Evolutionary conservation across 2,329 filamentous ascomycete species (phyloP).

Genomic region (Colletotrichum chrysophilum): DNA sequence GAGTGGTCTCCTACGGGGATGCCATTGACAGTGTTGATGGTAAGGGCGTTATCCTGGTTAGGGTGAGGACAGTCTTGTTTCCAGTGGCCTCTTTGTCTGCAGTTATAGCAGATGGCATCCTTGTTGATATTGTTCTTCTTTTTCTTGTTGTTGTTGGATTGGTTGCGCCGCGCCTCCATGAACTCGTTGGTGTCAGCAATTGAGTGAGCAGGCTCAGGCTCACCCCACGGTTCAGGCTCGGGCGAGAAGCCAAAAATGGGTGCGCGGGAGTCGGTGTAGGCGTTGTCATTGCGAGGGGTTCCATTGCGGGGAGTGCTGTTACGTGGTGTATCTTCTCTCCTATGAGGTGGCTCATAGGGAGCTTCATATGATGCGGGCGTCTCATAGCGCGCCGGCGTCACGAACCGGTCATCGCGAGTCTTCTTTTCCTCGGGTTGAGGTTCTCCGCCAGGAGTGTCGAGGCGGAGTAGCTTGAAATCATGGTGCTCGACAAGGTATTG

Average conservation of each 20-base stretch:
- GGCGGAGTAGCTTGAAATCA: slow-evolving; percentile 76
- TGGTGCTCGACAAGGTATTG: slow-evolving; percentile 86
- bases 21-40: not conserved
- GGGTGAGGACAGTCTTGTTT: not conserved
- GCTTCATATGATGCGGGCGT: not conserved
- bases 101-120: not conserved
- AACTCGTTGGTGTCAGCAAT: not conserved
- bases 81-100: not conserved
- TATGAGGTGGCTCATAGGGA: not conserved
- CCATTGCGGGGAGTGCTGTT: not conserved
- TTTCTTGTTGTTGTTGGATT: not conserved
- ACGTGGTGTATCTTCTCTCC: not conserved
- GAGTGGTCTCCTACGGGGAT: not conserved
- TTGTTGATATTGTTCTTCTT: not conserved
- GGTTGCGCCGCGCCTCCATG: not conserved
- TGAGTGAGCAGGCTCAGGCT: not conserved
- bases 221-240: not conserved
- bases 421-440: not conserved
- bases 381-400: not conserved
- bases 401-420: not conserved
- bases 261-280: not conserved
- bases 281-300: not conserved
- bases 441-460: slow-evolving; percentile 39
- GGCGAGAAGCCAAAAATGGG: not conserved
- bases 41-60: not conserved